These are phyloP conservation scores for Aspergillus tubingensis DNA, from an alignment of 2,329 filamentous ascomycete genomes.

Conservation along the genomic window DNA sequence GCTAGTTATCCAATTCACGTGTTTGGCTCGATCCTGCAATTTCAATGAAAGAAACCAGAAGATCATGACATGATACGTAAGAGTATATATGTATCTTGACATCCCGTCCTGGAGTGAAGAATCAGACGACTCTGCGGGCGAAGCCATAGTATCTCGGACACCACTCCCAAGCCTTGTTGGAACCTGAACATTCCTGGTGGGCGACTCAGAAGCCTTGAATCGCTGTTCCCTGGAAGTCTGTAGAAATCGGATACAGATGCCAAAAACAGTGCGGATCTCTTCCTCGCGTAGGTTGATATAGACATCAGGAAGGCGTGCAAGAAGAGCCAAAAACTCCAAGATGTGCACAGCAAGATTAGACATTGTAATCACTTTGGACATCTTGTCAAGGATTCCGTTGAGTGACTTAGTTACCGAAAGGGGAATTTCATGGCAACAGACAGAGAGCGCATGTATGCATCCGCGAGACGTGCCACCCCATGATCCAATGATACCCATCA, in stretches of 20 bases:
- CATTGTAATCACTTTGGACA: constrained; percentile 95
- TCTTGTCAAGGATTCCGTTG: constrained; percentile 83
- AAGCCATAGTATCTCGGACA: constrained; percentile 44
- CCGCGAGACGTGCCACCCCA: constrained; percentile 86
- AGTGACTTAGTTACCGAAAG: constrained; percentile 82
- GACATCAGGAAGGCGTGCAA: constrained; percentile 80
- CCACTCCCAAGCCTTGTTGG: constrained; percentile 47
- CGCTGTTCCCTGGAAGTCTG: constrained; percentile 75
- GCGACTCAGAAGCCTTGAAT: constrained; percentile 36
- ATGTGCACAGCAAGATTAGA: constrained; percentile 91
- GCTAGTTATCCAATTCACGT: constrained; percentile 88
- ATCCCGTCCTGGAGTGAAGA: constrained; percentile 67
- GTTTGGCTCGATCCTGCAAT: constrained; percentile 75
- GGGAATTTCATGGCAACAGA: constrained; percentile 93
- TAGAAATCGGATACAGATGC: constrained; percentile 90
- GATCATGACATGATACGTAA: constrained; percentile 92
- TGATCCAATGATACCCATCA: constrained; percentile 73
- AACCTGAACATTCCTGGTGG: constrained; percentile 37
- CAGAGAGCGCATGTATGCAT: constrained; percentile 90
- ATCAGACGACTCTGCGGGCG: constrained; percentile 34
- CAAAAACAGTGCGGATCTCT: constrained; percentile 91
- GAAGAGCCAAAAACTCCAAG: constrained; percentile 86
- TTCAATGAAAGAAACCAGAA: constrained; percentile 96
- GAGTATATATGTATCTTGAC: constrained; percentile 88
- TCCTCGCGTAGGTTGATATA: constrained; percentile 89